Evolutionary conservation across 1,139 yeast genomes (phyloP).

Genomic region (Meyerozyma carpophila): DNA sequence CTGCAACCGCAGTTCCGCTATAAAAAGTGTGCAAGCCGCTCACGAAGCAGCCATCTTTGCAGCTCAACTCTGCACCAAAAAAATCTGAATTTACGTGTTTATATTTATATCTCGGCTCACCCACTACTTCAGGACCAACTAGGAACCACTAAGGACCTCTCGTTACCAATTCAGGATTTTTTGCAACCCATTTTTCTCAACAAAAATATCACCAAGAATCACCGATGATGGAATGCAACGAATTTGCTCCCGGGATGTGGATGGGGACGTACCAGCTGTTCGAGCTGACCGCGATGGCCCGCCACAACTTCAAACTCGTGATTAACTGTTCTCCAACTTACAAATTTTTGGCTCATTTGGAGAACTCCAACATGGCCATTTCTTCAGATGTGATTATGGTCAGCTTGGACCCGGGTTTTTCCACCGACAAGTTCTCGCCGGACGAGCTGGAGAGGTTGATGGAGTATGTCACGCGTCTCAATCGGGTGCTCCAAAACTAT

Average conservation of each 20-base stretch:
- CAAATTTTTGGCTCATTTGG: slow-evolving; percentile 23
- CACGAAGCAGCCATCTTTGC: neutral
- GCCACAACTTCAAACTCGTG: slow-evolving; percentile 30
- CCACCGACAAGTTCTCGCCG: slow-evolving; percentile 13
- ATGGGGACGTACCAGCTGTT: neutral
- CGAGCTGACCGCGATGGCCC: neutral
- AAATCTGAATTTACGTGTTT: too few relatives aligned
- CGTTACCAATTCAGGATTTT: too few relatives aligned
- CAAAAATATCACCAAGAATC: too few relatives aligned
- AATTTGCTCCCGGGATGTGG: neutral
- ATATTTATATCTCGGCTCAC: too few relatives aligned
- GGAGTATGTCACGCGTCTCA: slow-evolving; percentile 25
- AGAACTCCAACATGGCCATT: slow-evolving; percentile 17
- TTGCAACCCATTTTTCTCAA: too few relatives aligned
- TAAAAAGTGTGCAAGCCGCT: neutral
- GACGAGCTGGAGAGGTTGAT: slow-evolving; percentile 16
- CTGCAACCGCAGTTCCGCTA: neutral
- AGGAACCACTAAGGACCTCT: too few relatives aligned
- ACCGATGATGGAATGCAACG: neutral
- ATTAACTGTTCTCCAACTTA: slow-evolving; percentile 37
- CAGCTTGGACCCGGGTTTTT: slow-evolving; percentile 35
- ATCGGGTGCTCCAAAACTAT: slow-evolving; percentile 35
- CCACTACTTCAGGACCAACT: too few relatives aligned
- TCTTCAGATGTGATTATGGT: slow-evolving; percentile 37
- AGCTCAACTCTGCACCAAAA: neutral